Base-by-base conservation (phyloP, 768 basidiomycete species). In the Kwoniella dejecticola region DNA sequence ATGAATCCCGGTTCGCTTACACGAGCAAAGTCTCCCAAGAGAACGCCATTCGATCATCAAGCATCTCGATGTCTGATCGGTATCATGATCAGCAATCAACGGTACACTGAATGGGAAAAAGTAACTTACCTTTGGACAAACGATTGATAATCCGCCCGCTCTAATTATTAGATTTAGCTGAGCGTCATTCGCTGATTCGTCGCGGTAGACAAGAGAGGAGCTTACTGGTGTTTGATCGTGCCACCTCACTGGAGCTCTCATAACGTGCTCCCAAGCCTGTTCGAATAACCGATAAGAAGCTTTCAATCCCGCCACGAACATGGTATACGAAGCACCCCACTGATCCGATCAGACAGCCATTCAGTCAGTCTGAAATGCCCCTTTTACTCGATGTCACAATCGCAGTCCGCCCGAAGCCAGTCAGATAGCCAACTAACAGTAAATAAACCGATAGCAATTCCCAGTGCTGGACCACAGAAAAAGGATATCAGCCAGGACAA, bases 191-290 rank as follows among this genome's bases (percentile, higher is more conserved):
- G n/a, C n/a, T n/a, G n/a, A n/a, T n/a, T n/a, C n/a, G n/a, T n/a
- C n/a, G n/a, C n/a, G n/a, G n/a, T n/a, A n/a, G n/a, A n/a, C n/a
- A n/a, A n/a, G n/a, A n/a, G n/a, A n/a, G n/a, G n/a, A 13, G 57
- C 63, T 67, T 55, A 69, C 62, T 21, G 62, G 62, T 0, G 88
- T 89, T 0, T 87, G 86, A 70, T 90, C 88, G 69, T 88, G 89
- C 79, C 88, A 89, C 3, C 85, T 83, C 0, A 82, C 74, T 0
- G 87, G 85, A 8, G 87, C 87, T 3, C 82, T 78, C 54, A 90
- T 69, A 3, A 90, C 86, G 13, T 82, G 81, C 4, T 63, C 71
- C 10, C 89, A 78, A 0, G 87, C 87, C 4, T 79, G 74, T 65
- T 81, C 83, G 79, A 87, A 88, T 38, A 89, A 73, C 8, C 75